Base-by-base conservation (phyloP, 2,329 filamentous ascomycete species). In the Herpotrichia juniperi region DNA sequence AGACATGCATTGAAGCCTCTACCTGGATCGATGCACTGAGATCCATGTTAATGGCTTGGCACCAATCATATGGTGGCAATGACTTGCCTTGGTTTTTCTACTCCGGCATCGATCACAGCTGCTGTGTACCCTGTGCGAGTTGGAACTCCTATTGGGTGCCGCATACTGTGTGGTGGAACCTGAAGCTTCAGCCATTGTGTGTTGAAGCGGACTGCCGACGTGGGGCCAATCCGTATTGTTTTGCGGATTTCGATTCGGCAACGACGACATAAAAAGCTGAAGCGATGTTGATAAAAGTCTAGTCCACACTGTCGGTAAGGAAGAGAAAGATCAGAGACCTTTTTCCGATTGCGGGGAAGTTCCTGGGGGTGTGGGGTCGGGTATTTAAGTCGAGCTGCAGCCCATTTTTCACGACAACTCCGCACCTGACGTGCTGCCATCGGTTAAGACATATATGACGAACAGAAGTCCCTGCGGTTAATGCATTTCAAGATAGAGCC, bases 21-120 rank as follows among this genome's bases (percentile, higher is more conserved):
- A 74, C 71, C 63, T 59, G 71, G 71, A 59, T 74, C 71, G 53
- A 74, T 72, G 51, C 71, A 74, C 70, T 74, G 54, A 30, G 43
- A 44, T 37, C 12, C n/a, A 30, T 35, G 47, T 71, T 61, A 70
- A 58, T 46, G 46, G 46, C 67, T 67, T 59, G 64, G 64, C 64
- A 53, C 25, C 12, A 31, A 42, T 30, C 9, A 37, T 30, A 51
- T 19, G 28, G 22, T 46, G 42, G 35, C 12, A 10, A 32, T 43
- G 40, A 48, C 47, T 42, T 67, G 66, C 71, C 64, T 74, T 74
- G 21, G 71, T 74, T 30, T 74, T 74, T 39, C 71, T 57, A 45
- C 67, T 73, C 37, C 70, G 64, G 59, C 71, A 74, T 39, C 71
- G 60, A 54, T 74, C 71, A 50, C 71, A 74, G 57, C 68, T 71